A percentile compares a stretch with the other conserved stretches of the same genome.
phyloP scores from a whole-genome alignment of 2,329 filamentous ascomycete species.

The Trichoderma asperellum region DNA sequence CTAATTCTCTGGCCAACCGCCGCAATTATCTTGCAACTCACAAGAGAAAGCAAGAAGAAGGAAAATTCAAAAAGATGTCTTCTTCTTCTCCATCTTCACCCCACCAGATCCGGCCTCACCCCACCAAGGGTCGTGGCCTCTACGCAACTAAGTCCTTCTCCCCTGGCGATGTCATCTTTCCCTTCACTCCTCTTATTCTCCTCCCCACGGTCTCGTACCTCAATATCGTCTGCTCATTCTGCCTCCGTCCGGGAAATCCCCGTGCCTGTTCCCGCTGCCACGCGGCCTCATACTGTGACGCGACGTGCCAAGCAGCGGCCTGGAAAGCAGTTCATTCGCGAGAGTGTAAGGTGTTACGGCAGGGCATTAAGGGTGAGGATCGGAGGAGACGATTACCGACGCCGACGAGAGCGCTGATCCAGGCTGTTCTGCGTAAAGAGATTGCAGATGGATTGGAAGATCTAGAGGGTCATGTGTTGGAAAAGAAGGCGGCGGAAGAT shows the following conservation, averaged over 20 bases:
- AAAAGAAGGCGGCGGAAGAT: conserved; percentile 40
- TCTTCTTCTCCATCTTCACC: conserved; percentile 30
- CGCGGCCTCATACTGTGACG: conserved; percentile 58
- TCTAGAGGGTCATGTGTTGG: conserved; percentile 53
- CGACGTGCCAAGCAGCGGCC: conserved; percentile 57
- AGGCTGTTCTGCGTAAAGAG: conserved; percentile 50
- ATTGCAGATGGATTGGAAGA: conserved; percentile 41
- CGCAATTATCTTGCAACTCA: neutral
- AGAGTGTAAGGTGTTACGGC: conserved; percentile 56
- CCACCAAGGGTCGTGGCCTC: conserved; percentile 52
- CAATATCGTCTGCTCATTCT: conserved; percentile 53
- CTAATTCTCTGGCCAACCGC: neutral
- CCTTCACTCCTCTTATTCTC: conserved; percentile 51
- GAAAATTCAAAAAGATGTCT: neutral
- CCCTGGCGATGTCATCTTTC: conserved; percentile 52
- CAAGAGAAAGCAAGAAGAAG: neutral
- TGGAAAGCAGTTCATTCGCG: conserved; percentile 57
- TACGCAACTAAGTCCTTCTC: conserved; percentile 47
- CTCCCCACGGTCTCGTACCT: conserved; percentile 52
- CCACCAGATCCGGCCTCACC: conserved; percentile 37
- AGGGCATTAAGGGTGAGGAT: conserved; percentile 32
- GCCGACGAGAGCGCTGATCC: conserved; percentile 57
- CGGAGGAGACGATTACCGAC: conserved; percentile 52
- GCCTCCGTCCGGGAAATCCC: conserved; percentile 43
- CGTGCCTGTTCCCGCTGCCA: conserved; percentile 58